Conservation (phyloP, 257 asterid genomes). For the Solanum sejunctum region DNA sequence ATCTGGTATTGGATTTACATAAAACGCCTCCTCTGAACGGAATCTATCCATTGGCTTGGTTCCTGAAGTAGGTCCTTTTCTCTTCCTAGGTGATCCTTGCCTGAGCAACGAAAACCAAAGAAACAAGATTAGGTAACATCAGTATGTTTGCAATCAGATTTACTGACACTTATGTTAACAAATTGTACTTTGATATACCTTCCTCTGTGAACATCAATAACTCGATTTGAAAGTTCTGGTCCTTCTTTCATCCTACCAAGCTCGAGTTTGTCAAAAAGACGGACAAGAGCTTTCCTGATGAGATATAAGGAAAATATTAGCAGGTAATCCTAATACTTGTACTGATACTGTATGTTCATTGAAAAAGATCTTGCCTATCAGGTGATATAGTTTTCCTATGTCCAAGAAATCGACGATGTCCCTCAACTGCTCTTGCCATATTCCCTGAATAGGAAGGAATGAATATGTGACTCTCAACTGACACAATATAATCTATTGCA, state of each 20-base stretch:
- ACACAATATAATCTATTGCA: conserved; percentile 86
- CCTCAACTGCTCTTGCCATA: conserved; percentile 98
- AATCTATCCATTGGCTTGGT: conserved; percentile 69
- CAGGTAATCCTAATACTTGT: background rate
- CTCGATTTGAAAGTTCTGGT: conserved; percentile 38
- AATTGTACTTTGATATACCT: conserved; percentile 24
- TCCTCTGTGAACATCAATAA: conserved; percentile 52
- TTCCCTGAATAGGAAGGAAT: conserved; percentile 86
- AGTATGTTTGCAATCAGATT: background rate
- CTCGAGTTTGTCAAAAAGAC: conserved; percentile 61
- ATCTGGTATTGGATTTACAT: conserved; percentile 82
- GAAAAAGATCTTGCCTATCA: conserved; percentile 42
- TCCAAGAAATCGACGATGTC: conserved; percentile 89
- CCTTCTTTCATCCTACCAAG: conserved; percentile 61
- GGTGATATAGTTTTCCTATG: conserved; percentile 83
- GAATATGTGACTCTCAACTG: conserved; percentile 86
- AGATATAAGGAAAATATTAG: background rate
- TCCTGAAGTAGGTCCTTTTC: conserved; percentile 79
- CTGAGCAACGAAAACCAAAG: conserved; percentile 22
- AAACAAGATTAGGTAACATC: background rate
- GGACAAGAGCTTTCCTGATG: conserved; percentile 74
- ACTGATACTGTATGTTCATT: background rate
- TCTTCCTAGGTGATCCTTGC: conserved; percentile 90
- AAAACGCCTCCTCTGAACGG: conserved; percentile 88
- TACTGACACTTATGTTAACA: background rate